A percentile compares a stretch with the other conserved stretches of the same genome.
phyloP scores from a whole-genome alignment of 1,139 yeast species.

The Candida sp. region DNA sequence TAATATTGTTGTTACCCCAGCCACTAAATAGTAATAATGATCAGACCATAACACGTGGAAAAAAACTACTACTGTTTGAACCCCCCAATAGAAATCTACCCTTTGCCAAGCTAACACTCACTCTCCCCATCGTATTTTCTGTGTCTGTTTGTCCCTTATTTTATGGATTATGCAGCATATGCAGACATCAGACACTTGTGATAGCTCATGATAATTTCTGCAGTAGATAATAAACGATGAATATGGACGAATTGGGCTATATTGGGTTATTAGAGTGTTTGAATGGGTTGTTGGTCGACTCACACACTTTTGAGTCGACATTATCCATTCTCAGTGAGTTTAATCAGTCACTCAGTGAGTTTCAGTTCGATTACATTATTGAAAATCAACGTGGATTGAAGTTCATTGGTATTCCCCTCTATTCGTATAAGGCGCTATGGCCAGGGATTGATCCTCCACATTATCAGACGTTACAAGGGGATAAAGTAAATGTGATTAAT shows the following conservation, averaged over 20 bases:
- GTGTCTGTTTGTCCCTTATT: too few species aligned
- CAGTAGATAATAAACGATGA: too few species aligned
- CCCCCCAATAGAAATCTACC: too few species aligned
- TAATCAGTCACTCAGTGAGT: background rate
- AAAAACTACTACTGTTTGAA: too few species aligned
- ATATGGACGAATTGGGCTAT: background rate
- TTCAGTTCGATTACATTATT: conserved; percentile 40
- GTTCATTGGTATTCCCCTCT: conserved; percentile 61
- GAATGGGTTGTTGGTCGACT: background rate
- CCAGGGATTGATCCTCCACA: conserved; percentile 60
- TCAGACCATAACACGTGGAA: too few species aligned
- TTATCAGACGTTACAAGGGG: conserved; percentile 33
- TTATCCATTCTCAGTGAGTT: background rate
- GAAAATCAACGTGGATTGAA: conserved; percentile 75
- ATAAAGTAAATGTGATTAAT: conserved; percentile 22
- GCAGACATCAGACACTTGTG: too few species aligned
- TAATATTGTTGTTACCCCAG: too few species aligned
- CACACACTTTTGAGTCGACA: background rate
- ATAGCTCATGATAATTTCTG: background rate
- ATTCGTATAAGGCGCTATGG: conserved; percentile 51
- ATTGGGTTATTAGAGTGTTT: background rate
- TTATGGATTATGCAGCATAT: too few species aligned
- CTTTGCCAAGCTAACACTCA: too few species aligned
- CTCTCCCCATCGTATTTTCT: too few species aligned
- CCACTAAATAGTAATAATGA: too few species aligned